Base-by-base conservation (phyloP, 495 filamentous ascomycete genomes). In the Aeminium ludgeri region DNA sequence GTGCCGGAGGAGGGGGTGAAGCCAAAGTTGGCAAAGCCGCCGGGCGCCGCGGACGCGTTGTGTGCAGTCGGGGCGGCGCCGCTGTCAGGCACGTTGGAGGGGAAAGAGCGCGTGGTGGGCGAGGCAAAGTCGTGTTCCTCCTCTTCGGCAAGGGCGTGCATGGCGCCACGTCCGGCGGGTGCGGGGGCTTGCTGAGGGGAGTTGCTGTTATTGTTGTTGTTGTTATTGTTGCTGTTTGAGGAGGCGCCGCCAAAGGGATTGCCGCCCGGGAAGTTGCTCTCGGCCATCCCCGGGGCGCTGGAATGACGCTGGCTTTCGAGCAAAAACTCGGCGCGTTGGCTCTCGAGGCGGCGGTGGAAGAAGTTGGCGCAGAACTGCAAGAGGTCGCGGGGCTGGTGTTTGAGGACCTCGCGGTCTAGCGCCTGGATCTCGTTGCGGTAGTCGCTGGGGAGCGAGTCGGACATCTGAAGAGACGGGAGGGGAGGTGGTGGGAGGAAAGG, bases 301-400 rank as follows among this genome's bases (percentile, higher is more conserved):
- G 49, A 49, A 53, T 64, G 59, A 36, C 55, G 54, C 41, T 53
- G 51, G 38, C 59, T 57, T n/a, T n/a, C n/a, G 20, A 64, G 54
- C 20, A 70, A 58, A 54, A 69, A 68, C 36, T 72, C 59, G 41
- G 60, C 57, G 39, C 76, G 70, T 56, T 79, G 65, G 45, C 65
- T 59, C 51, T 74, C 70, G 36, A 79, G 68, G 43, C 74, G 73
- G 46, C 63, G 64, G 36, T 60, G 59, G 61, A 78, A 80, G 60
- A 67, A 70, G 57, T 78, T 74, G 58, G 73, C 66, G 52, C 76
- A 78, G 61, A 76, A 78, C 53, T 78, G 75, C 48, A 77, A 65
- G 56, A 74, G 58, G 60, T 79, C 75, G 45, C 58, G 33, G 8
- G 72, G 73, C 34, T 68, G 58, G 13, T 62, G 42, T 44, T 65